These are phyloP conservation scores for Quambalaria eucalypti DNA, from an alignment of 1,284 basidiomycete species.

Conservation along the genomic window DNA sequence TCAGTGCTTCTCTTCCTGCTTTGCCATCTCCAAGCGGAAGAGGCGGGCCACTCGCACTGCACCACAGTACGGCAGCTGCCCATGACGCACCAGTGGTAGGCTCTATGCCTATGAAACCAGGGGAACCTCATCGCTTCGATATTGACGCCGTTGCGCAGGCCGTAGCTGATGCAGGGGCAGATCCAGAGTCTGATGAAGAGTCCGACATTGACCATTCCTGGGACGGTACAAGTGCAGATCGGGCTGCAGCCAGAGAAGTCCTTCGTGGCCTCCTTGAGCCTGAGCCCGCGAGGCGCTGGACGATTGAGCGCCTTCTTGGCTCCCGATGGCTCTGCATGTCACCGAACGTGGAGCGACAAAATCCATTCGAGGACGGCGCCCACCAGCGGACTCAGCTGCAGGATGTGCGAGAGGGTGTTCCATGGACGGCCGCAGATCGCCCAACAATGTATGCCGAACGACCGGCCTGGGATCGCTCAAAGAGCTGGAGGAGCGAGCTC, in stretches of 20 bases:
- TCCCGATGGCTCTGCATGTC: constrained; percentile 17
- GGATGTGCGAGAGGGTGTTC: not conserved
- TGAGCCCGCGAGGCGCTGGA: constrained; percentile 36
- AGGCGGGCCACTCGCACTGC: constrained; percentile 7
- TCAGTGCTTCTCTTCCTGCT: constrained; percentile 25
- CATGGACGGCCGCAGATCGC: not conserved
- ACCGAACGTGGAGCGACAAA: not conserved
- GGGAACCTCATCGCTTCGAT: constrained; percentile 17
- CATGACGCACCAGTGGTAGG: constrained; percentile 21
- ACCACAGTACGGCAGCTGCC: constrained; percentile 5
- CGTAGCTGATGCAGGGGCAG: constrained; percentile 20
- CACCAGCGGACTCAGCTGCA: not conserved
- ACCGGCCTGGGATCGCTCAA: not conserved
- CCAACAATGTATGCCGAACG: no score
- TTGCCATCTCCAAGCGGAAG: constrained; percentile 11
- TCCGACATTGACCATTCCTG: constrained; percentile 17
- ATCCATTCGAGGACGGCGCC: not conserved
- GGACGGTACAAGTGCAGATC: constrained; percentile 29
- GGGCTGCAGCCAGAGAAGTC: constrained; percentile 25
- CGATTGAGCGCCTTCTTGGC: constrained; percentile 16
- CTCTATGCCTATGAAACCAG: constrained; percentile 21
- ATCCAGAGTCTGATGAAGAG: constrained; percentile 32
- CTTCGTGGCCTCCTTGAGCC: constrained; percentile 27
- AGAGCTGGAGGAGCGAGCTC: constrained; percentile 1
- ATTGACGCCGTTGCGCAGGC: constrained; percentile 25